These are phyloP conservation scores for Amaranthus hypochondriacus DNA, from an alignment of 148 eudicot species.

Conservation along the genomic window DNA sequence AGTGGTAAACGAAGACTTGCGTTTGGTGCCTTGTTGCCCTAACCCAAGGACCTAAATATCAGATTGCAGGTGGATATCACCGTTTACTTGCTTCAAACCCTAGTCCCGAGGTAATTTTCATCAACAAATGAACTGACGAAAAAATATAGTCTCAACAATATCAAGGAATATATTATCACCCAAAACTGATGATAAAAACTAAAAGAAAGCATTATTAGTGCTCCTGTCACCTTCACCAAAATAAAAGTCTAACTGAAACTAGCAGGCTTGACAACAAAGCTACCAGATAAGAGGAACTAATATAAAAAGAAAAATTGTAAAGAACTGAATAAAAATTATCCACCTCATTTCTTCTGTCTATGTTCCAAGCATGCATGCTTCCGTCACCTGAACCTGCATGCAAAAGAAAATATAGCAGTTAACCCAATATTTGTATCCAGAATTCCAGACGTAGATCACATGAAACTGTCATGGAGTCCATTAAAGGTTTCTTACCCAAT, in stretches of 20 bases:
- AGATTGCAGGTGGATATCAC: no score
- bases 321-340: not conserved
- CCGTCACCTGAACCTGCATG: constrained; percentile 91
- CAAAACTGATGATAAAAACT: not conserved
- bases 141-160: no score
- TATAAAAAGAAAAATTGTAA: not conserved
- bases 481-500: not conserved
- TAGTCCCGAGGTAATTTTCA: not conserved
- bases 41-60: no score
- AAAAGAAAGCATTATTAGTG: not conserved
- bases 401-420: not conserved
- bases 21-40: no score
- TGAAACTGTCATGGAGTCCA: not conserved
- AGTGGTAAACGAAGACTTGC: no score
- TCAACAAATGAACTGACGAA: not conserved
- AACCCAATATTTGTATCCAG: not conserved
- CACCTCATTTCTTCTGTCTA: constrained; percentile 59
- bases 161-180: no score
- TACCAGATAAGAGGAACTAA: not conserved
- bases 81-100: not conserved
- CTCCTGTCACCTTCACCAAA: no score
- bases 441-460: not conserved
- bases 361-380: constrained; percentile 77
- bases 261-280: not conserved
- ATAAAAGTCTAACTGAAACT: no score